Base-by-base conservation (phyloP, 2,329 filamentous ascomycete species). In the Penicillium brevicompactum region DNA sequence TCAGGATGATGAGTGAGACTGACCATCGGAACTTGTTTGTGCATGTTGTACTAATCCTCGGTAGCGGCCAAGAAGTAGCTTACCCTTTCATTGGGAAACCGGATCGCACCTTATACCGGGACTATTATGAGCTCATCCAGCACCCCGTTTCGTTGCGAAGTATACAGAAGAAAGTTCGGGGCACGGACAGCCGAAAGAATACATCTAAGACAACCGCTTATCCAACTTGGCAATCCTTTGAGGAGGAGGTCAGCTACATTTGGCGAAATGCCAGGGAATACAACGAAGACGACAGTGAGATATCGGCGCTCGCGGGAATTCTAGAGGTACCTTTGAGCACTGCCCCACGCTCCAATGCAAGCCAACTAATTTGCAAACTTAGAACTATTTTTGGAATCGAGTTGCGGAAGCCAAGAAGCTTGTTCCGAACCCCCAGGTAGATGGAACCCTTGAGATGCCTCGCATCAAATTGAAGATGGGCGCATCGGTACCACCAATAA, bases 241-340 rank as follows among this genome's bases (percentile, higher is more conserved):
- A 91, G 70, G 87, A 92, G 51, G 89, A 90, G 67, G 82, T 90
- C 11, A 89, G 87, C 65, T 82, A 90, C 49, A 86, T 97, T 42
- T 97, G 92, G 92, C 83, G 82, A 46, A 97, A 97, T 72, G 91
- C 92, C 0, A 89, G 87, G 67, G 88, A 88, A 56, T 97, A 93
- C 78, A 97, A 97, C 63, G 91, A 96, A 72, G 92, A 96, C 68
- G 90, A 88, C 4, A 96, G 92, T 67, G 88, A 91, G 14, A 92
- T 96, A 49, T 91, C 87, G 60, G 80, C 84, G 21, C 79, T 94
- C 57, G 91, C 91, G 0, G 84, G 87, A 46, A 87, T 94, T 56
- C 83, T 97, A 6, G 87, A 95, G 84, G 90, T 91, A 77, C 49
- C 74, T 64, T 46, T 38, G 53, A 31, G 6, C 45, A 49, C 43